Evolutionary conservation across 2,329 filamentous ascomycete genomes (phyloP).

Genomic region (Colletotrichum sp.): DNA sequence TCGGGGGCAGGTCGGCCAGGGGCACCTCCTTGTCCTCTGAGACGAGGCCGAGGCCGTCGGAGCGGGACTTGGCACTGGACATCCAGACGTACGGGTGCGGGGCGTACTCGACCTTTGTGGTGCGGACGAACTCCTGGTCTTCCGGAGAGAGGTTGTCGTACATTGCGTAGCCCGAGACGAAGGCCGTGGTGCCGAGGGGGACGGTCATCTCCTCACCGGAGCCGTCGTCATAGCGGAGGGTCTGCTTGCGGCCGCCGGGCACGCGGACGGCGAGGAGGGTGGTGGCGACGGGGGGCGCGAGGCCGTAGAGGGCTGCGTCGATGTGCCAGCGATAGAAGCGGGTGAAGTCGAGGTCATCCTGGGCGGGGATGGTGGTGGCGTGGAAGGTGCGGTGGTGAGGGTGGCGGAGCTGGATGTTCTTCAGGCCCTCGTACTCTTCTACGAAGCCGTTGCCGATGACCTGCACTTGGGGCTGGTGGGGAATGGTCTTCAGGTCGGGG

Average conservation of each 20-base stretch:
- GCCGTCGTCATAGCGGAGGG: constrained; percentile 75
- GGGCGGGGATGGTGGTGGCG: constrained; percentile 61
- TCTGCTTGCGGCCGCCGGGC: constrained; percentile 69
- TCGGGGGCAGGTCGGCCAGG: constrained; percentile 62
- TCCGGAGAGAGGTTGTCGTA: constrained; percentile 68
- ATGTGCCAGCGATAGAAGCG: constrained; percentile 82
- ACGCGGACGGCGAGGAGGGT: constrained; percentile 77
- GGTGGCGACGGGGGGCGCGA: constrained; percentile 77
- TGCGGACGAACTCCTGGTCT: constrained; percentile 71
- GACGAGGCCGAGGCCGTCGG: constrained; percentile 74
- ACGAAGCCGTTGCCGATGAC: constrained; percentile 80
- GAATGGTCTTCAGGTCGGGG: constrained; percentile 81
- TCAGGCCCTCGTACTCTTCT: constrained; percentile 71
- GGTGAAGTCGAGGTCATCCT: constrained; percentile 54
- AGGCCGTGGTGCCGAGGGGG: constrained; percentile 77
- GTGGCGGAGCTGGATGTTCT: constrained; percentile 71
- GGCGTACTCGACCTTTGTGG: constrained; percentile 75
- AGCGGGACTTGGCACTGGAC: constrained; percentile 68
- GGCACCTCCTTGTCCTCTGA: constrained; percentile 70
- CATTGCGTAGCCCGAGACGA: constrained; percentile 74
- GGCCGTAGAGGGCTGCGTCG: constrained; percentile 76
- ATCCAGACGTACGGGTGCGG: constrained; percentile 87
- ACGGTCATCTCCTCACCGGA: constrained; percentile 69
- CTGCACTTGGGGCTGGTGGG: constrained; percentile 76
- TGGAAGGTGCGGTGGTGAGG: constrained; percentile 83